Conservation (phyloP, 352 stramenopile species). For the Stramenopiles sp. region DNA sequence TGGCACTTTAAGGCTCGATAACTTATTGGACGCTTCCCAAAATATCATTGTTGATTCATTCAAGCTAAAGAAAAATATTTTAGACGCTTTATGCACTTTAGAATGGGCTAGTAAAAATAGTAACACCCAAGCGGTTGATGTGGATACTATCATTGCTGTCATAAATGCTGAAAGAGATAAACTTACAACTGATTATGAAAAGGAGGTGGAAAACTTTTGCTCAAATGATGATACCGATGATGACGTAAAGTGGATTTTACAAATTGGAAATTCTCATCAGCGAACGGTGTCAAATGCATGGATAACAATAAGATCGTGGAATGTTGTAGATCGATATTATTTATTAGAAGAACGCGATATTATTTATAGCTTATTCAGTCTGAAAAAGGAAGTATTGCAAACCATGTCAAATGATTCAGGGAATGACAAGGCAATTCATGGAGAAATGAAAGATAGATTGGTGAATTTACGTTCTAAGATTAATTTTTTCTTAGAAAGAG, state of each 20-base stretch:
- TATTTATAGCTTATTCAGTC: neutral
- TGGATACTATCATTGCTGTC: neutral
- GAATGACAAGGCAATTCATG: neutral
- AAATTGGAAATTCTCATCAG: neutral
- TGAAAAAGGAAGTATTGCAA: neutral
- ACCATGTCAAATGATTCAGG: neutral
- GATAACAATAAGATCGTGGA: neutral
- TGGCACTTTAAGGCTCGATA: neutral
- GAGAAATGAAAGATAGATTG: neutral
- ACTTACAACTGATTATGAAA: neutral
- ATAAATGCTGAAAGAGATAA: neutral
- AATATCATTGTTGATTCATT: neutral
- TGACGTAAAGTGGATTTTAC: neutral
- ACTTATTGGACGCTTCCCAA: neutral
- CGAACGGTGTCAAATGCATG: neutral
- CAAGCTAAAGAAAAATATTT: neutral
- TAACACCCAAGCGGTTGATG: neutral
- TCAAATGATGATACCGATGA: neutral
- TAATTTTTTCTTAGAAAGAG: neutral
- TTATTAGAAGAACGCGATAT: neutral
- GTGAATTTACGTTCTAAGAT: neutral
- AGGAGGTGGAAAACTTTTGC: neutral
- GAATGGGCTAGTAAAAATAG: constrained; percentile 2
- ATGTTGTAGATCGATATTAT: neutral
- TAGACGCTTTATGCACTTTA: neutral